phyloP scores from a whole-genome alignment of 1,139 yeast genomes.

The Yamadazyma buinensis region DNA sequence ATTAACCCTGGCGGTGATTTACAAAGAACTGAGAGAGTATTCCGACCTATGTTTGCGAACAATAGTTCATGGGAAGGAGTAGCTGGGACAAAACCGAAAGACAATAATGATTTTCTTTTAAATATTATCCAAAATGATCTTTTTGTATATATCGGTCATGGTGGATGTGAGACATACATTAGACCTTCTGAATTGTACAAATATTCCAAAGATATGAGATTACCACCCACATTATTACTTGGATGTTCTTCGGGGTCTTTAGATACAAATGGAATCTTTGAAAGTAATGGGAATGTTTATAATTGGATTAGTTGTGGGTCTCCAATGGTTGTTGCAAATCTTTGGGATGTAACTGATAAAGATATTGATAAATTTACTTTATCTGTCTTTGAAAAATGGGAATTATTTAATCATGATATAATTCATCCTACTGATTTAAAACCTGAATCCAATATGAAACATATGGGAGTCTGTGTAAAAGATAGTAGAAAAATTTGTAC shows the following conservation, averaged over 20 bases:
- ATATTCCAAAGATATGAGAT: conserved; percentile 16
- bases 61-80: conserved; percentile 51
- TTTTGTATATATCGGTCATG: conserved; percentile 89
- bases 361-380: conserved; percentile 81
- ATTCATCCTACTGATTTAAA: not conserved
- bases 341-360: conserved; percentile 97
- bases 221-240: conserved; percentile 73
- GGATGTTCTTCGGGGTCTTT: conserved; percentile 91
- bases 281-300: conserved; percentile 72
- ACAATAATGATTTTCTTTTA: conserved; percentile 30
- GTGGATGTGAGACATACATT: conserved; percentile 87
- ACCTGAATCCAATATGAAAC: not conserved
- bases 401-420: conserved; percentile 31
- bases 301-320: conserved; percentile 78
- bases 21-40: conserved; percentile 59
- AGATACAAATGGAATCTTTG: conserved; percentile 55
- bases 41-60: conserved; percentile 43
- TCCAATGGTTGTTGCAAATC: conserved; percentile 76
- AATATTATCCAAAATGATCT: conserved; percentile 42
- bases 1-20: conserved; percentile 85
- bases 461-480: conserved; percentile 18
- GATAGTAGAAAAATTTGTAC: conserved; percentile 61
- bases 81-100: conserved; percentile 54
- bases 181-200: conserved; percentile 31
- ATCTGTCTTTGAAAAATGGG: conserved; percentile 59